These are phyloP conservation scores for Diaporthe australafricana DNA, from an alignment of 2,329 filamentous ascomycete species.

Conservation along the genomic window DNA sequence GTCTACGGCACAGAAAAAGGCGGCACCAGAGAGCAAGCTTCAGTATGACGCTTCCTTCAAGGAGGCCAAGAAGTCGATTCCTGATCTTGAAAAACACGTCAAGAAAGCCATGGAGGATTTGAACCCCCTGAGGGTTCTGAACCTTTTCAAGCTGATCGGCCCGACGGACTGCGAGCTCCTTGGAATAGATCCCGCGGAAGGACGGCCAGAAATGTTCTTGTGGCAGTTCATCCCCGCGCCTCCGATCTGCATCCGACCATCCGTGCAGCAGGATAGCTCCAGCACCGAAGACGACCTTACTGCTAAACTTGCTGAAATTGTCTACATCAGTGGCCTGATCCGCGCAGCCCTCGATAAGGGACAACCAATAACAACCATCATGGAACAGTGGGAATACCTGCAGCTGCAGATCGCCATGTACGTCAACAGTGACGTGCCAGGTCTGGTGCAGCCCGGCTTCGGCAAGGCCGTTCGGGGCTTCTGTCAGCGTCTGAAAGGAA, in stretches of 20 bases:
- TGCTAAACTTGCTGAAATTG: constrained; percentile 95
- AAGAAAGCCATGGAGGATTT: constrained; percentile 95
- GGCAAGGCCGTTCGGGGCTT: constrained; percentile 93
- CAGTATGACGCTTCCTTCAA: constrained; percentile 88
- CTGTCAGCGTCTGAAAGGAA: constrained; percentile 95
- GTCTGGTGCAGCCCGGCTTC: constrained; percentile 87
- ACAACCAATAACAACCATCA: constrained; percentile 86
- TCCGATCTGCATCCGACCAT: constrained; percentile 93
- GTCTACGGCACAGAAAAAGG: constrained; percentile 87
- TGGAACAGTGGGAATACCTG: constrained; percentile 98
- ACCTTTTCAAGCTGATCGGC: constrained; percentile 90
- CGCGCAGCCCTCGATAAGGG: constrained; percentile 85
- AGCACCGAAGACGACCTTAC: constrained; percentile 98
- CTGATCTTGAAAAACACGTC: constrained; percentile 89
- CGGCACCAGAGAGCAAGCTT: constrained; percentile 82
- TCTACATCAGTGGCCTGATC: constrained; percentile 90
- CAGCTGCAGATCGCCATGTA: constrained; percentile 97
- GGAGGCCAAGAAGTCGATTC: constrained; percentile 80
- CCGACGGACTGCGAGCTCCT: constrained; percentile 90
- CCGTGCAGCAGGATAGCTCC: constrained; percentile 90
- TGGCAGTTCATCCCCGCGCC: constrained; percentile 97
- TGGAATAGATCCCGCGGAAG: constrained; percentile 86
- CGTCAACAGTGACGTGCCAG: constrained; percentile 95
- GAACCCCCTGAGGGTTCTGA: constrained; percentile 88
- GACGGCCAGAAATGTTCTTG: constrained; percentile 94